Percentiles rank a stretch among this genome's conserved stretches.
Conservation (phyloP, 2,329 filamentous ascomycete genomes). For the Rhinocladiella mackenziei region DNA sequence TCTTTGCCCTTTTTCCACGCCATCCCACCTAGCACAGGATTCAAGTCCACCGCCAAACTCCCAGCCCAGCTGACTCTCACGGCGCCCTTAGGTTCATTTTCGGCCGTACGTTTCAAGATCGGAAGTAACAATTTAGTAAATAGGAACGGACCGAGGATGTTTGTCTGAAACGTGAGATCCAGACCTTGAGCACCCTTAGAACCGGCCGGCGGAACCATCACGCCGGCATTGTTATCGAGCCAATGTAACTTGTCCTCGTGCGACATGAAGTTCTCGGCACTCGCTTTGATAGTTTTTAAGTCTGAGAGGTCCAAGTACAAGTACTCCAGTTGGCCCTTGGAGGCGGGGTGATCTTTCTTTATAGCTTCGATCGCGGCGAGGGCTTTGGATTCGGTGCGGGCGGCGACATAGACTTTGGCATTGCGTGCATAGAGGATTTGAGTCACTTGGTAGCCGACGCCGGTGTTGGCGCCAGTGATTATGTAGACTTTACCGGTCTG, state of each 20-base stretch:
- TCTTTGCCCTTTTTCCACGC: constrained; percentile 19
- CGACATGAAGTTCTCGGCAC: constrained; percentile 22
- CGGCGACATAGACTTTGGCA: constrained; percentile 45
- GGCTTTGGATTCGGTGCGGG: constrained; percentile 41
- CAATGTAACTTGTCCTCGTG: constrained; percentile 34
- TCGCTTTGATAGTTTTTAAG: constrained; percentile 30
- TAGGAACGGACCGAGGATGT: constrained; percentile 38
- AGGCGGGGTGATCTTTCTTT: constrained; percentile 30
- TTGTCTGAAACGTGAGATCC: constrained; percentile 39
- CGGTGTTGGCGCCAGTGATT: constrained; percentile 39
- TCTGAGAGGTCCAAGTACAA: constrained; percentile 34
- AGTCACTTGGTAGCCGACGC: constrained; percentile 40
- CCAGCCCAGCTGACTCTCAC: constrained; percentile 36
- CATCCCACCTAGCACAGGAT: constrained; percentile 8
- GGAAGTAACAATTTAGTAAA: constrained; percentile 40
- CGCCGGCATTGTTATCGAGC: constrained; percentile 35
- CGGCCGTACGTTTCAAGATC: constrained; percentile 32
- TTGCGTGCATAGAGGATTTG: constrained; percentile 41
- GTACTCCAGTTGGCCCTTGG: constrained; percentile 36
- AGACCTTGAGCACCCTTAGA: constrained; percentile 36
- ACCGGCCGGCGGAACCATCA: constrained; percentile 38
- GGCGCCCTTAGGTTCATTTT: constrained; percentile 18
- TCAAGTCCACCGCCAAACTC: constrained; percentile 15
- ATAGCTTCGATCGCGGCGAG: constrained; percentile 40
- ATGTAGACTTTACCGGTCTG: constrained; percentile 32